These are phyloP conservation scores for Mortierella sp. DNA, from an alignment of 371 early-diverging fungal genomes.

Conservation along the genomic window DNA sequence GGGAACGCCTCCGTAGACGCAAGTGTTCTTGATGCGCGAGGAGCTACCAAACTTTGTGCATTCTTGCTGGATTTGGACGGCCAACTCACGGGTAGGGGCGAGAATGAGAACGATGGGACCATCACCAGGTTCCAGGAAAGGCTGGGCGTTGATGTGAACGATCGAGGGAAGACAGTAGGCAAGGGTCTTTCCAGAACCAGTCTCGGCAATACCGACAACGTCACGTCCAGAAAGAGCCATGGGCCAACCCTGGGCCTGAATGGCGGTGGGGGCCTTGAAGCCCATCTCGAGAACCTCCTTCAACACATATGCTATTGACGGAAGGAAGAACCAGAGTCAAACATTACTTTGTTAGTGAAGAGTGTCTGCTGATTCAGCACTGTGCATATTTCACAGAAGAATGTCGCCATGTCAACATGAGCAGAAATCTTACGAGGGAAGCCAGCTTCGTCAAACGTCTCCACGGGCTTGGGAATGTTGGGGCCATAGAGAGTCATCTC, in stretches of 20 bases:
- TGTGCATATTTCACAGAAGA: neutral
- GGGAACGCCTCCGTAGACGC: slow-evolving; percentile 98
- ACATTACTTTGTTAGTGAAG: neutral
- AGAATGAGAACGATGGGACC: slow-evolving; percentile 97
- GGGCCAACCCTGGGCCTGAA: slow-evolving; percentile 99
- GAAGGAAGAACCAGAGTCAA: neutral
- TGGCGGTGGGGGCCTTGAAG: slow-evolving; percentile 95
- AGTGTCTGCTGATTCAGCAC: neutral
- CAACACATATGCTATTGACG: slow-evolving; percentile 76
- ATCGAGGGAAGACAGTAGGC: slow-evolving; percentile 98
- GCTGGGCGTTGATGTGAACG: slow-evolving; percentile 99
- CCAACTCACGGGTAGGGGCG: slow-evolving; percentile 96
- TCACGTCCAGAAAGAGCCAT: slow-evolving; percentile 99
- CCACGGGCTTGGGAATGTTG: slow-evolving; percentile 85
- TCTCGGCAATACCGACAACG: slow-evolving; percentile 98
- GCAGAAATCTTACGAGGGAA: slow-evolving; percentile 72
- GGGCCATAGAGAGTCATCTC: slow-evolving; percentile 83
- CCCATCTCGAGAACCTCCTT: slow-evolving; percentile 88
- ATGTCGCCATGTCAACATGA: neutral
- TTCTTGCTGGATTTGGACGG: slow-evolving; percentile 95
- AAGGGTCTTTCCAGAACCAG: slow-evolving; percentile 99
- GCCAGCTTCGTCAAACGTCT: slow-evolving; percentile 86
- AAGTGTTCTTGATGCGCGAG: slow-evolving; percentile 93
- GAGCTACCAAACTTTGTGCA: slow-evolving; percentile 92
- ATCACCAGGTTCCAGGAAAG: slow-evolving; percentile 94